A percentile compares a stretch with the other conserved stretches of the same genome.
Evolutionary conservation across 257 asterid genomes (phyloP).

Genomic region (Jasminum sambac): DNA sequence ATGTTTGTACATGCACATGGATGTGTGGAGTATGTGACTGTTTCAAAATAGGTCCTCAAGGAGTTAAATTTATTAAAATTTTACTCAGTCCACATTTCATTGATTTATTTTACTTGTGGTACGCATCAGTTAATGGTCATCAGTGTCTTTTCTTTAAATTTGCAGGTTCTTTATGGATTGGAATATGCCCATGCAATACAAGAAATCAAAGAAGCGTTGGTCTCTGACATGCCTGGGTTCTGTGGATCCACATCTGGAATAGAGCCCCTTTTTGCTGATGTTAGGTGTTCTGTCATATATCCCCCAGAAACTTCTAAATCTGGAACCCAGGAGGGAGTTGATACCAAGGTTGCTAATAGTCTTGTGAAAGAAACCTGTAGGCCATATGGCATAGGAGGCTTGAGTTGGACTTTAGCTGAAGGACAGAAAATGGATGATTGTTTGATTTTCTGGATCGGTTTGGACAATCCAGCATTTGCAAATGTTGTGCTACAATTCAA

Average conservation of each 20-base stretch:
- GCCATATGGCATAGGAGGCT: conserved; percentile 60
- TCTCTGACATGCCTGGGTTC: conserved; percentile 25
- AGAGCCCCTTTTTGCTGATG: conserved; percentile 58
- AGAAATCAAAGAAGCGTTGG: conserved; percentile 45
- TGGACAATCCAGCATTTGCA: conserved; percentile 71
- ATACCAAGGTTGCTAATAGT: conserved; percentile 30
- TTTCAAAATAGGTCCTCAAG: neutral
- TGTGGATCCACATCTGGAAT: conserved; percentile 33
- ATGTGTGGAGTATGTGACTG: neutral
- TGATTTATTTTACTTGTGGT: neutral
- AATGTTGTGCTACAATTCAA: conserved; percentile 72
- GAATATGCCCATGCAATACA: conserved; percentile 82
- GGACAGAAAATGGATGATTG: conserved; percentile 75
- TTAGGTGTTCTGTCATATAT: conserved; percentile 47
- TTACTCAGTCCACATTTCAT: neutral
- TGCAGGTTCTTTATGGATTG: conserved; percentile 86
- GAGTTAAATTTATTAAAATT: neutral
- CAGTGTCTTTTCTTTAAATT: conserved; percentile 25
- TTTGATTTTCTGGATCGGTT: conserved; percentile 77
- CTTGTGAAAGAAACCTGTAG: conserved; percentile 36
- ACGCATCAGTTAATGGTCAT: conserved; percentile 17
- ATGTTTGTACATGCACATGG: neutral
- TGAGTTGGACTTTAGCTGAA: conserved; percentile 74
- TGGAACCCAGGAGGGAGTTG: conserved; percentile 29
- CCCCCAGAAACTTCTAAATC: conserved; percentile 43